phyloP scores from a whole-genome alignment of 2,329 filamentous ascomycete species.

The Grosmannia serpens region DNA sequence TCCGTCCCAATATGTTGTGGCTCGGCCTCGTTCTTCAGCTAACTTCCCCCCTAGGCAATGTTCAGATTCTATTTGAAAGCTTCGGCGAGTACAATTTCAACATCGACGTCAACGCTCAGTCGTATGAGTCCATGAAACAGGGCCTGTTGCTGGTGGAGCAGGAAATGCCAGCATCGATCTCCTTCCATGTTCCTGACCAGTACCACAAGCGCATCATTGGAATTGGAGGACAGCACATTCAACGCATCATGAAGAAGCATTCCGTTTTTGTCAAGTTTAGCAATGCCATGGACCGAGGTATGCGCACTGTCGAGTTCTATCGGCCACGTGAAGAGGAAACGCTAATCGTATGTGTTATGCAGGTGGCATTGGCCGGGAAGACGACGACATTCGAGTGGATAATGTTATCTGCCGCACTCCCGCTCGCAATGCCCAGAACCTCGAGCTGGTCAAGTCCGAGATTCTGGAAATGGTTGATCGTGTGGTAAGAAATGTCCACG shows the following conservation, averaged over 20 bases:
- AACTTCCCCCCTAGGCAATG: constrained; percentile 51
- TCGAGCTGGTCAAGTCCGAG: constrained; percentile 96
- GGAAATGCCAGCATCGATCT: constrained; percentile 98
- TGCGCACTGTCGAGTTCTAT: not conserved
- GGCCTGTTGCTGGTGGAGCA: constrained; percentile 89
- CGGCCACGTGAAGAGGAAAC: not conserved
- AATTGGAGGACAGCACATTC: constrained; percentile 95
- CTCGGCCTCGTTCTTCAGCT: not conserved
- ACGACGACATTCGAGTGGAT: constrained; percentile 97
- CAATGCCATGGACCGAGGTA: constrained; percentile 93
- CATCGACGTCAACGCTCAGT: constrained; percentile 87
- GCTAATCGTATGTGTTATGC: constrained; percentile 17
- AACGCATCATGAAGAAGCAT: constrained; percentile 99
- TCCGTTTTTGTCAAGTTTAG: constrained; percentile 99
- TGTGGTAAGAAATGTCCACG: constrained; percentile 44
- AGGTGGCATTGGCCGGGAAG: constrained; percentile 76
- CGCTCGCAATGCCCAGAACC: constrained; percentile 88
- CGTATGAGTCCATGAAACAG: constrained; percentile 90
- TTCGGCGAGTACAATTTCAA: constrained; percentile 99
- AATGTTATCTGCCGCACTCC: constrained; percentile 98
- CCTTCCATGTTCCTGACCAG: constrained; percentile 96
- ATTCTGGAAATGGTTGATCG: constrained; percentile 99
- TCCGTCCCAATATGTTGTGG: too few relatives aligned
- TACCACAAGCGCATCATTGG: constrained; percentile 99
- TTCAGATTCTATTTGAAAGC: constrained; percentile 97